Conservation (phyloP, 495 filamentous ascomycete genomes). For the Penicillium longicatenatum region DNA sequence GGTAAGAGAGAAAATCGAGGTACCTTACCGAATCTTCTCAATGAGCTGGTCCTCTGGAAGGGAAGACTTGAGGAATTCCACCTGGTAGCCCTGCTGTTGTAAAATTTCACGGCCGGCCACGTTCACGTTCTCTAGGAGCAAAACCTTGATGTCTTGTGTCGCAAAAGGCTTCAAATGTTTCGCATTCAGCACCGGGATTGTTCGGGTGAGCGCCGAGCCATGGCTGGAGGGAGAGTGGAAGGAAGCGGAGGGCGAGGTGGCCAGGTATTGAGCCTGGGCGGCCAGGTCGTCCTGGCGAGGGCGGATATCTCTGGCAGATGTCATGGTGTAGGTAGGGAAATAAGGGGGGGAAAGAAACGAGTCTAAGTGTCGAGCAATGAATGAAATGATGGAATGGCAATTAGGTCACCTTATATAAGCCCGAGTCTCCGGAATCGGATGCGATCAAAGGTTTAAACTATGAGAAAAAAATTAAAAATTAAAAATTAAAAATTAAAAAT, state of each 20-base stretch:
- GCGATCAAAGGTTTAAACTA: background rate
- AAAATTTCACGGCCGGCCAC: conserved; percentile 83
- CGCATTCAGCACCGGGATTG: conserved; percentile 42
- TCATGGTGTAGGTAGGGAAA: conserved; percentile 14
- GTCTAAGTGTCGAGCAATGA: background rate
- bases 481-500: too few species aligned
- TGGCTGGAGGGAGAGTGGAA: conserved; percentile 66
- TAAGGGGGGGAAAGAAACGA: background rate
- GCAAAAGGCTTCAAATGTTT: conserved; percentile 96
- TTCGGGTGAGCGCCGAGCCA: conserved; percentile 35
- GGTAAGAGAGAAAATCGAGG: background rate
- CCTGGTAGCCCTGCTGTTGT: conserved; percentile 87
- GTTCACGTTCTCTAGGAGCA: conserved; percentile 96
- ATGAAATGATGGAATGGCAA: background rate
- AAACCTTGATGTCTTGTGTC: conserved; percentile 91
- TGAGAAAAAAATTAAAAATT: too few species aligned
- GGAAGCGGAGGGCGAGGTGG: conserved; percentile 63
- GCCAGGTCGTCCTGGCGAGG: conserved; percentile 32
- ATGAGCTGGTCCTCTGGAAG: conserved; percentile 92
- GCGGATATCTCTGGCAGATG: conserved; percentile 37
- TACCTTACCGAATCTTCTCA: conserved; percentile 84
- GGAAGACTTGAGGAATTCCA: conserved; percentile 86
- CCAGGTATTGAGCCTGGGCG: conserved; percentile 53
- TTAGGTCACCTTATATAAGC: conserved; percentile 29
- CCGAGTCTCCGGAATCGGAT: conserved; percentile 32